Conservation (phyloP, 495 filamentous ascomycete species). For the Jackrogersella multiformis region DNA sequence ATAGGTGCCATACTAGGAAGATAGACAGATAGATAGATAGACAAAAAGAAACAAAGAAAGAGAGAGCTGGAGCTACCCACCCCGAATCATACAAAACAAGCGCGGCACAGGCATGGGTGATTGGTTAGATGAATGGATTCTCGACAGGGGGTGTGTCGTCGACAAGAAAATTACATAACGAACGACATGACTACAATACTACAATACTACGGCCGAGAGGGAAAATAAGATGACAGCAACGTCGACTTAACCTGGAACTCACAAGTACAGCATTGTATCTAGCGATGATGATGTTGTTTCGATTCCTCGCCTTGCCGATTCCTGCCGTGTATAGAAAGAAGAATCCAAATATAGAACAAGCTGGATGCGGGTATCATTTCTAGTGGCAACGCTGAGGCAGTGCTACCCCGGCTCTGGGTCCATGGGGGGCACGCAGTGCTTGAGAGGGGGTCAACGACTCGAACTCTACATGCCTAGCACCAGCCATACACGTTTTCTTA, state of each 20-base stretch:
- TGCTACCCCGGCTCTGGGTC: conserved; percentile 31
- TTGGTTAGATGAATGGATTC: conserved; percentile 8
- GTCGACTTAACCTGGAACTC: background rate
- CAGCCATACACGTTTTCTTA: background rate
- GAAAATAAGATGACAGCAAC: conserved; percentile 2
- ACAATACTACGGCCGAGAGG: background rate
- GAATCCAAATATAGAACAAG: conserved; percentile 43
- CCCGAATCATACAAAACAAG: conserved; percentile 30
- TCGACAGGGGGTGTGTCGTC: background rate
- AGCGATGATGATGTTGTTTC: conserved; percentile 30
- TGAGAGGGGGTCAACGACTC: conserved; percentile 2
- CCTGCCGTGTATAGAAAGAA: conserved; percentile 20
- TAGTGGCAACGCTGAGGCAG: conserved; percentile 42
- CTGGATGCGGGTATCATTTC: conserved; percentile 18
- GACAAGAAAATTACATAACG: conserved; percentile 23
- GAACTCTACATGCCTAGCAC: background rate
- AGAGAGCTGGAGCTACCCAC: conserved; percentile 13
- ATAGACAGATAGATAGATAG: background rate
- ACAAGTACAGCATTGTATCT: conserved; percentile 20
- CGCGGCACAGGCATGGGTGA: conserved; percentile 23
- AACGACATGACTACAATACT: conserved; percentile 12
- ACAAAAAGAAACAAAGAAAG: background rate
- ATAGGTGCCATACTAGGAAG: background rate
- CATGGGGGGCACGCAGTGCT: background rate
- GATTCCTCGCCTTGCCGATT: conserved; percentile 29